These are phyloP conservation scores for Candida germanica DNA, from an alignment of 805 yeast species.

Conservation along the genomic window DNA sequence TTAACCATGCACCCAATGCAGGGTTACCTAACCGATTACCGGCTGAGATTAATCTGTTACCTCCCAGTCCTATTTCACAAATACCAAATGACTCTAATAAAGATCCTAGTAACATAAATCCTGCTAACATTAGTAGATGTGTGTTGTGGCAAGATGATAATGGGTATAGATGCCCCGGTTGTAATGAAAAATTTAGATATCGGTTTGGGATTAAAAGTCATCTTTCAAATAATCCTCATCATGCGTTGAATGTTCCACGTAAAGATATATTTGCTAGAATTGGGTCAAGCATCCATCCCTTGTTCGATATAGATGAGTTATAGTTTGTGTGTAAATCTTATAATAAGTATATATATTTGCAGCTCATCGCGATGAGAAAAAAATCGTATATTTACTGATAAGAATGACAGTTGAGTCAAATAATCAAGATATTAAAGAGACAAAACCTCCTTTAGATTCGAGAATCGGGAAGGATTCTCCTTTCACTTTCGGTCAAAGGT, in stretches of 20 bases:
- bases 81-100: too few species aligned
- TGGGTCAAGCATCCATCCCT: conserved; percentile 2
- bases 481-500: conserved; percentile 87
- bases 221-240: background rate
- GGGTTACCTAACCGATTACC: too few species aligned
- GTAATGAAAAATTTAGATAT: background rate
- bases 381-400: too few species aligned
- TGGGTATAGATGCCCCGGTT: conserved; percentile 6
- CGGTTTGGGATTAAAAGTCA: conserved; percentile 6
- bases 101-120: too few species aligned
- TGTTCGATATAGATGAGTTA: conserved; percentile 6
- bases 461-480: conserved; percentile 85
- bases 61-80: too few species aligned
- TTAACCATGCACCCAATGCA: too few species aligned
- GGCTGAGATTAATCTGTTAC: too few species aligned
- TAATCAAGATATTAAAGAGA: conserved; percentile 4
- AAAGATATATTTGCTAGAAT: conserved; percentile 1
- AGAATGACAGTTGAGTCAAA: too few species aligned
- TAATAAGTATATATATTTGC: too few species aligned
- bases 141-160: too few species aligned
- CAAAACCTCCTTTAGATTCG: conserved; percentile 21
- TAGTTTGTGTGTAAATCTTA: background rate
- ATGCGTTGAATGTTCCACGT: background rate
- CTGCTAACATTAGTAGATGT: too few species aligned
- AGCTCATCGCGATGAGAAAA: conserved; percentile 7